These are phyloP conservation scores for Sporothrix euskadiensis DNA, from an alignment of 2,329 filamentous ascomycete genomes.

Conservation along the genomic window DNA sequence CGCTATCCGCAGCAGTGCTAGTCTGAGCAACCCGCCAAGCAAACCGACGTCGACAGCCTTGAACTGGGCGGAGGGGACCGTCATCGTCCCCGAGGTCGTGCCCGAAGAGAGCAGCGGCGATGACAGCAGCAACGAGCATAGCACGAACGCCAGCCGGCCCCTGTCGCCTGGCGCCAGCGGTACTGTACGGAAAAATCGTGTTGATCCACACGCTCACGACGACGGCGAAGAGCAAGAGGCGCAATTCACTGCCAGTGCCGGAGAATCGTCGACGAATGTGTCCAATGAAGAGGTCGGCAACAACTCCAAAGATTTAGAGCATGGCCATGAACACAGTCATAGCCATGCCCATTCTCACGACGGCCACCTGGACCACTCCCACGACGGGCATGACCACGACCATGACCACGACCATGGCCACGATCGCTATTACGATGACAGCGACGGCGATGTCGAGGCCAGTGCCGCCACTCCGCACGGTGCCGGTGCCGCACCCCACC, in stretches of 20 bases:
- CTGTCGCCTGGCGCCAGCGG: background rate
- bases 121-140: background rate
- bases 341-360: background rate
- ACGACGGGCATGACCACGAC: conserved; percentile 8
- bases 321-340: background rate
- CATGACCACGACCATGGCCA: background rate
- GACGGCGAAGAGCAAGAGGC: conserved; percentile 33
- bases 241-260: background rate
- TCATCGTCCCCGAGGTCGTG: conserved; percentile 36
- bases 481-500: conserved; percentile 56
- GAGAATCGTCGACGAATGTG: conserved; percentile 15
- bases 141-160: background rate
- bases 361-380: background rate
- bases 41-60: background rate
- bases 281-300: conserved; percentile 35
- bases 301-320: conserved; percentile 25
- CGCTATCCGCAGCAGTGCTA: conserved; percentile 29
- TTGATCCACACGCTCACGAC: conserved; percentile 34
- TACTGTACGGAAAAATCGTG: background rate
- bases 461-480: conserved; percentile 29
- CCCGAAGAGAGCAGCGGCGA: conserved; percentile 38
- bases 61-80: background rate
- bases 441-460: conserved; percentile 30
- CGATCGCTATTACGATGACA: conserved; percentile 31
- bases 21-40: background rate